Conservation (phyloP, 176 grass and related monocot species). For the maize (Zea mays) region DNA sequence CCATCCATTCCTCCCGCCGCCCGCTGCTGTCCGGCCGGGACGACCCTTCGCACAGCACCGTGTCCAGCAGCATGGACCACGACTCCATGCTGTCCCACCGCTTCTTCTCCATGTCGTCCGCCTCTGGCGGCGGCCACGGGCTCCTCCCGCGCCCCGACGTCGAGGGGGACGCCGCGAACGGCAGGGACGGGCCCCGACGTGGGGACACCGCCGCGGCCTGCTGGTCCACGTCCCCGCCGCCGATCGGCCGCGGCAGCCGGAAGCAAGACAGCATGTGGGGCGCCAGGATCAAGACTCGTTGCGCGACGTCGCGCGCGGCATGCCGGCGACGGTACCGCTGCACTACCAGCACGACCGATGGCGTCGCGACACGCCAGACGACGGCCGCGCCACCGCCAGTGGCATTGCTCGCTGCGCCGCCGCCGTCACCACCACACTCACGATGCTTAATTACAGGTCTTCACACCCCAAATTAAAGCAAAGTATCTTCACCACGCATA, state of each 20-base stretch:
- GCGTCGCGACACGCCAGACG: conserved; percentile 11
- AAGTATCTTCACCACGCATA: conserved; percentile 23
- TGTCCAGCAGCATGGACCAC: conserved; percentile 93
- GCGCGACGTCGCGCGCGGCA: neutral
- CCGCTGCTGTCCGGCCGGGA: conserved; percentile 25
- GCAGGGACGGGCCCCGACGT: conserved; percentile 3
- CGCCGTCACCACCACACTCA: neutral
- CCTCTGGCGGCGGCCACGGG: conserved; percentile 40
- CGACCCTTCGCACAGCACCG: conserved; percentile 16
- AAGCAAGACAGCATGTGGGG: conserved; percentile 66
- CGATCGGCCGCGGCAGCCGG: conserved; percentile 33
- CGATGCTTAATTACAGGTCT: neutral
- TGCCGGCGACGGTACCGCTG: neutral
- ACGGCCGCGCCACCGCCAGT: conserved; percentile 8
- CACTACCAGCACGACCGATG: neutral
- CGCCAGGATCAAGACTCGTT: conserved; percentile 3
- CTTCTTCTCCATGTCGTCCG: conserved; percentile 98
- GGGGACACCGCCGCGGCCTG: conserved; percentile 23
- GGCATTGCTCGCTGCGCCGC: conserved; percentile 35
- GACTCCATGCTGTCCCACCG: conserved; percentile 98
- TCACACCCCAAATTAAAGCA: neutral
- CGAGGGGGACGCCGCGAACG: conserved; percentile 46
- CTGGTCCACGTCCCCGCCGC: conserved; percentile 45
- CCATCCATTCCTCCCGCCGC: conserved; percentile 92
- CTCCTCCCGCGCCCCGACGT: conserved; percentile 37